Percentiles rank a stretch among this genome's conserved stretches.
These are phyloP conservation scores for Alloascoidea africana DNA, from an alignment of 805 yeast genomes.

Conservation along the genomic window DNA sequence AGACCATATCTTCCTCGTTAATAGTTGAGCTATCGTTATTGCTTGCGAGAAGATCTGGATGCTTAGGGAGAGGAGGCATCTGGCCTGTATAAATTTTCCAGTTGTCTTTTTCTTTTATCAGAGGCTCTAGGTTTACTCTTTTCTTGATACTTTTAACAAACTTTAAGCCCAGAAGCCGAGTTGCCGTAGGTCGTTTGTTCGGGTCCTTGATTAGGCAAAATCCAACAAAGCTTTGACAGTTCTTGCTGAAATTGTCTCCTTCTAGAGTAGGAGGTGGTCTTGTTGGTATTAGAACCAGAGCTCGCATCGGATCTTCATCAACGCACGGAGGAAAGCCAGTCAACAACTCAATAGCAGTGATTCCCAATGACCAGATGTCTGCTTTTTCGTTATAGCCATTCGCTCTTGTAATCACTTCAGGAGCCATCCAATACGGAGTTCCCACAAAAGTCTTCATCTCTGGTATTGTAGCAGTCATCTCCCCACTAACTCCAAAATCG, in stretches of 20 bases:
- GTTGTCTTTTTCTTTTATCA: slow-evolving; percentile 25
- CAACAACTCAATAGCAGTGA: slow-evolving; percentile 74
- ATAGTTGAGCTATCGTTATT: slow-evolving; percentile 2
- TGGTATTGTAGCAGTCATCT: slow-evolving; percentile 37
- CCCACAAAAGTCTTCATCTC: slow-evolving; percentile 76
- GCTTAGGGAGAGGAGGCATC: slow-evolving; percentile 4
- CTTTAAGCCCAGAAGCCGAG: slow-evolving; percentile 33
- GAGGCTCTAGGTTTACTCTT: slow-evolving; percentile 16
- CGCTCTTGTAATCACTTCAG: slow-evolving; percentile 61
- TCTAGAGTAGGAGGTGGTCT: slow-evolving; percentile 40
- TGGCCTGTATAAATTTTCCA: slow-evolving; percentile 4
- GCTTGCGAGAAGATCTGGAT: not conserved
- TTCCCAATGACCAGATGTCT: slow-evolving; percentile 94
- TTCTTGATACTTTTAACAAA: slow-evolving; percentile 27
- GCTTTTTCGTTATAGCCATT: slow-evolving; percentile 72
- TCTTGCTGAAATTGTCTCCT: slow-evolving; percentile 25
- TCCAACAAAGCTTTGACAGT: slow-evolving; percentile 38
- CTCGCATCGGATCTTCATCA: slow-evolving; percentile 62
- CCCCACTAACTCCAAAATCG: slow-evolving; percentile 90
- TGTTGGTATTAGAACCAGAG: slow-evolving; percentile 54
- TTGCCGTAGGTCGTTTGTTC: slow-evolving; percentile 43
- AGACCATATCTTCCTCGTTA: too few species aligned
- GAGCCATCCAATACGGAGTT: slow-evolving; percentile 98
- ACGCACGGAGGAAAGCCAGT: slow-evolving; percentile 74
- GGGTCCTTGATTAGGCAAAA: slow-evolving; percentile 61